Conservation (phyloP, 805 yeast species). For the Myxozyma melibiosi region DNA sequence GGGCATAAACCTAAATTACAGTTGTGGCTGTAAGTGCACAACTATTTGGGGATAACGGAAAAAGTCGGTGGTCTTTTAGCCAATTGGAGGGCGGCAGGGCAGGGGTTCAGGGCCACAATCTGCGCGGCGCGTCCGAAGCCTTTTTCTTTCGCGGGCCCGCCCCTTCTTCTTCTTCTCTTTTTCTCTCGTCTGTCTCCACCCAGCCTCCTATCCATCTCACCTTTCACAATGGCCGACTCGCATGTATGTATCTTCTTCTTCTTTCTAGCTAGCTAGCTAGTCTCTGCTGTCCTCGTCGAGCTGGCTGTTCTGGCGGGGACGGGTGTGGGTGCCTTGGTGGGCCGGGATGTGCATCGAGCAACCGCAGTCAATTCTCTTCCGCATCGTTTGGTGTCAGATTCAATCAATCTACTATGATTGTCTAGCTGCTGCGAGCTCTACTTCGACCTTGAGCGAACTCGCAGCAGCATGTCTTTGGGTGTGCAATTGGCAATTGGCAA, state of each 20-base stretch:
- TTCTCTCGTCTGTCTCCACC: constrained; percentile 11
- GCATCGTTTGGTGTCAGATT: no score
- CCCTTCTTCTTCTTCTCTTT: constrained; percentile 7
- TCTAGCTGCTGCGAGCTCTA: no score
- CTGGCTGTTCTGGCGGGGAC: not conserved
- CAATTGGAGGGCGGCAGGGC: constrained; percentile 8
- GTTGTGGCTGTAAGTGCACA: not conserved
- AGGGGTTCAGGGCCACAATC: constrained; percentile 2
- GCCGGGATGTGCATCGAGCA: no score
- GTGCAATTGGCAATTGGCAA: no score
- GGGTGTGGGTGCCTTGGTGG: no score
- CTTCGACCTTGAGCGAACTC: no score
- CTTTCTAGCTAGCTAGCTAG: no score
- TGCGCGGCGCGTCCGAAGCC: constrained; percentile 12
- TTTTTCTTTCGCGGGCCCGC: constrained; percentile 10
- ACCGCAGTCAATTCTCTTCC: no score
- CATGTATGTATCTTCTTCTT: constrained; percentile 12
- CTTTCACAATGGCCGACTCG: constrained; percentile 23
- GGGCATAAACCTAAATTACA: not conserved
- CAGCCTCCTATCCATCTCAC: constrained; percentile 1
- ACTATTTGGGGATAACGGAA: not conserved
- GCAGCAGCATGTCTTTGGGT: no score
- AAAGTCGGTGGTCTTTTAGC: constrained; percentile 12
- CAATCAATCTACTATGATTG: no score
- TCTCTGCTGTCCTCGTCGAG: not conserved